A percentile compares a stretch with the other conserved stretches of the same genome.
Evolutionary conservation across 2,329 filamentous ascomycete genomes (phyloP).

Genomic region (Scleromitrula shiraiana): DNA sequence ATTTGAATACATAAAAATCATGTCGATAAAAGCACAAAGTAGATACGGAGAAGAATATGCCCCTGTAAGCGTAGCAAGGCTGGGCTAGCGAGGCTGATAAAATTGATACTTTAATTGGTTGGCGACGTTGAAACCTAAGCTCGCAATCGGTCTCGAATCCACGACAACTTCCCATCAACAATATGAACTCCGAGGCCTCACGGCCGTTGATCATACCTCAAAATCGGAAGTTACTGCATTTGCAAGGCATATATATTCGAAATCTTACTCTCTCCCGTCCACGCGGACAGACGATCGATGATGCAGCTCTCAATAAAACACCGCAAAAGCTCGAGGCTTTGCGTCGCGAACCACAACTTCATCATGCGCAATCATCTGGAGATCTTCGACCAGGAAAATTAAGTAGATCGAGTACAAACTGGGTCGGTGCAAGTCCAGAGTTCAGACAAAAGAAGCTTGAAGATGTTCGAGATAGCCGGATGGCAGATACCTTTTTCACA

Average conservation of each 20-base stretch:
- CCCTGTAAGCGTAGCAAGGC: too few species aligned
- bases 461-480: conserved; percentile 58
- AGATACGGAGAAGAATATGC: too few species aligned
- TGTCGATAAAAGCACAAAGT: too few species aligned
- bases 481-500: conserved; percentile 86
- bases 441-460: conserved; percentile 68
- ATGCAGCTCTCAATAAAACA: conserved; percentile 58
- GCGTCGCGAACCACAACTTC: conserved; percentile 41
- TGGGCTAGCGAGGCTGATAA: background rate
- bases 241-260: conserved; percentile 78
- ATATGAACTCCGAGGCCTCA: conserved; percentile 26
- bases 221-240: conserved; percentile 83
- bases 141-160: background rate
- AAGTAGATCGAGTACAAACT: conserved; percentile 54
- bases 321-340: conserved; percentile 53
- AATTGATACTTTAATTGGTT: background rate
- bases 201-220: conserved; percentile 51
- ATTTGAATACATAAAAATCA: too few species aligned
- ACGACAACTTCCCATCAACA: conserved; percentile 13
- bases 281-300: conserved; percentile 60
- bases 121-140: background rate
- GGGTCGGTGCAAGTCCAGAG: conserved; percentile 50
- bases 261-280: conserved; percentile 65
- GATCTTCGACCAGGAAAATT: conserved; percentile 37
- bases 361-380: conserved; percentile 49